These are phyloP conservation scores for Mucor lusitanicus DNA, from an alignment of 371 early-diverging fungal species.

Conservation along the genomic window DNA sequence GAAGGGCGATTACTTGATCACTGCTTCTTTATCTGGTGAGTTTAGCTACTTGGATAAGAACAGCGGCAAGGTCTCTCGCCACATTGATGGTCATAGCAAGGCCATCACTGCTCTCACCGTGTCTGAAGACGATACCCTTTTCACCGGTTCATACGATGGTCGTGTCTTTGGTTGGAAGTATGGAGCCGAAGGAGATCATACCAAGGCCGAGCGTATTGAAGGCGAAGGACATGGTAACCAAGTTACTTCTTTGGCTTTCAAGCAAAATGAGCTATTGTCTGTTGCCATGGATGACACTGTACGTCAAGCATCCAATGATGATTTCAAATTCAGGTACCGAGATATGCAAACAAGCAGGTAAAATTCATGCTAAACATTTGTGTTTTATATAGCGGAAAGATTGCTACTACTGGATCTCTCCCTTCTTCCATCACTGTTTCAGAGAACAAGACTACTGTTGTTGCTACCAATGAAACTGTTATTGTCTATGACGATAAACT, in stretches of 20 bases:
- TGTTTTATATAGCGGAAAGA: conserved; percentile 14
- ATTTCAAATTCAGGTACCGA: conserved; percentile 29
- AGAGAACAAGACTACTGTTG: conserved; percentile 46
- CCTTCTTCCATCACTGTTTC: conserved; percentile 58
- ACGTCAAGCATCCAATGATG: conserved; percentile 8
- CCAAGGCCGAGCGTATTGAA: conserved; percentile 39
- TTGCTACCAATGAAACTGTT: conserved; percentile 51
- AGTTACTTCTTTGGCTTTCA: conserved; percentile 54
- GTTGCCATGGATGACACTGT: conserved; percentile 80
- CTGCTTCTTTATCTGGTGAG: conserved; percentile 82
- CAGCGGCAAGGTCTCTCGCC: conserved; percentile 51
- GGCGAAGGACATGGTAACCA: conserved; percentile 76
- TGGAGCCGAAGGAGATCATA: conserved; percentile 30
- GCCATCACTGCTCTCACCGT: conserved; percentile 81
- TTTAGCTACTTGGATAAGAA: conserved; percentile 80
- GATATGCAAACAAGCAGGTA: not conserved
- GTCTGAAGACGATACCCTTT: conserved; percentile 58
- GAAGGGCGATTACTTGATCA: conserved; percentile 74
- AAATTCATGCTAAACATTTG: not conserved
- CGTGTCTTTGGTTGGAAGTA: conserved; percentile 73
- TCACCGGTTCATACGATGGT: conserved; percentile 93
- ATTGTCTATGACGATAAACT: conserved; percentile 42
- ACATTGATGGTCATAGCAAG: conserved; percentile 81
- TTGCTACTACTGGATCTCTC: conserved; percentile 46
- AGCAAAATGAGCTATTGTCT: conserved; percentile 54